These are phyloP conservation scores for Rauvolfia tetraphylla DNA, from an alignment of 257 asterid species.

Conservation along the genomic window DNA sequence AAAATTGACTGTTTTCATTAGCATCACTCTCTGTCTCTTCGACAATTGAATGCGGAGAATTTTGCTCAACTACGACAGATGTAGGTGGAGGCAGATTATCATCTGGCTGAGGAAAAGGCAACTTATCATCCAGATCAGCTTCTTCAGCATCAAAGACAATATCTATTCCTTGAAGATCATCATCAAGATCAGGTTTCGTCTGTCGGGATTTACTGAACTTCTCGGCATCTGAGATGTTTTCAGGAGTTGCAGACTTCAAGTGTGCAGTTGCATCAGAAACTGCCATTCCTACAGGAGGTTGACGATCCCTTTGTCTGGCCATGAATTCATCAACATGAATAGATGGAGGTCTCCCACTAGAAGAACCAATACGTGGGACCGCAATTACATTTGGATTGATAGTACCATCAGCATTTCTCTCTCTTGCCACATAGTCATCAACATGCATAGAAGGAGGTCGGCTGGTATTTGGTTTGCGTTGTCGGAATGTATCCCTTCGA, in stretches of 20 bases:
- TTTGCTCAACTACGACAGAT: slow-evolving; percentile 49
- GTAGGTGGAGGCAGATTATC: slow-evolving; percentile 59
- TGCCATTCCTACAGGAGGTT: slow-evolving; percentile 41
- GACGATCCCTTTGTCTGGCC: slow-evolving; percentile 97
- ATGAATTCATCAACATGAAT: slow-evolving; percentile 94
- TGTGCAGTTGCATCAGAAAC: slow-evolving; percentile 46
- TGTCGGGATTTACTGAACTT: slow-evolving; percentile 53
- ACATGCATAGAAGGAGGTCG: slow-evolving; percentile 99
- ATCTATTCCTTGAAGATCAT: slow-evolving; percentile 95
- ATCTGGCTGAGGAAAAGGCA: slow-evolving; percentile 84
- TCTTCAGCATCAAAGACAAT: slow-evolving; percentile 97
- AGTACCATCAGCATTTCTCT: slow-evolving; percentile 77
- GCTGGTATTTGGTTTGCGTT: slow-evolving; percentile 97
- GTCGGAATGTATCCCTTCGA: slow-evolving; percentile 89
- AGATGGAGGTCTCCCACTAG: slow-evolving; percentile 91
- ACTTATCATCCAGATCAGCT: slow-evolving; percentile 76
- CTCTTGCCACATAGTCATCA: slow-evolving; percentile 95
- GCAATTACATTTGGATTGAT: slow-evolving; percentile 72
- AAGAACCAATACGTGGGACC: slow-evolving; percentile 65
- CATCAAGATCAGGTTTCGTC: slow-evolving; percentile 80
- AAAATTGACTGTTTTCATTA: slow-evolving; percentile 52
- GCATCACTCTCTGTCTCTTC: slow-evolving; percentile 83
- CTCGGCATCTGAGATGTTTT: slow-evolving; percentile 46
- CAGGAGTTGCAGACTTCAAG: slow-evolving; percentile 46
- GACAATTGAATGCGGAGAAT: slow-evolving; percentile 80